Evolutionary conservation across 306 rosid species (phyloP), one percentile per base, ranked within the genome.

Genomic region (Rubus parviflorus): DNA sequence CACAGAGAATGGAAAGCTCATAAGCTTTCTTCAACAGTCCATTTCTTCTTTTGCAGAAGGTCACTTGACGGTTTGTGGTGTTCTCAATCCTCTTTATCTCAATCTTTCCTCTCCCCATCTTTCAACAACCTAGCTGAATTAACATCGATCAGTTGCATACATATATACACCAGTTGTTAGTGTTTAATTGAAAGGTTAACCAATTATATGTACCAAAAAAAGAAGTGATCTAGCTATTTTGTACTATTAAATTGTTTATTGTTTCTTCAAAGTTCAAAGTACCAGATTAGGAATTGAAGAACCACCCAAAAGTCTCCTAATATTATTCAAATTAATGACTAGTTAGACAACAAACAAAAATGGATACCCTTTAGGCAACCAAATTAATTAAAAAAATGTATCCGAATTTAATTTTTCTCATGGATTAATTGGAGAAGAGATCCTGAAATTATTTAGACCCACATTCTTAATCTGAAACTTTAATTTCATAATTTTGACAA

Each of bases 41-140:
- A 66, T 92, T 95, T 73, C 98, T 95, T 68, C 98, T 42, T 89
- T 95, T 95, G 85, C 97, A 95, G 84, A 95, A 95, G 2, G 98
- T 92, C 53, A 95, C 98, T 51, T 95, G 98, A 0, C 98, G 75
- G 52, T 92, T 95, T 0, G 98, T 92, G 12, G 93, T 90, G 87
- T 92, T 89, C 82, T 95, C 98, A 3, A 95, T 95, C 86, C 98
- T 86, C 68, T 95, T 95, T n/a, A 95, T 95, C 83, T 95, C 97
- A 5, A 95, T 90, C 85, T 95, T 95, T 70, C 98, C 97, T 68
- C 98, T 84, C 8, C 97, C 98, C 98, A 94, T 94, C 65, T 70
- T 48, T 14, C 41, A 38, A 40, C 41, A 64, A 40, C 23, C 23
- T 37, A 3, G 41, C 23, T 54, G 14, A 23, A 58, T 2, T 58